Conservation (phyloP, 768 basidiomycete species). For the Phylloporus scabripes region DNA sequence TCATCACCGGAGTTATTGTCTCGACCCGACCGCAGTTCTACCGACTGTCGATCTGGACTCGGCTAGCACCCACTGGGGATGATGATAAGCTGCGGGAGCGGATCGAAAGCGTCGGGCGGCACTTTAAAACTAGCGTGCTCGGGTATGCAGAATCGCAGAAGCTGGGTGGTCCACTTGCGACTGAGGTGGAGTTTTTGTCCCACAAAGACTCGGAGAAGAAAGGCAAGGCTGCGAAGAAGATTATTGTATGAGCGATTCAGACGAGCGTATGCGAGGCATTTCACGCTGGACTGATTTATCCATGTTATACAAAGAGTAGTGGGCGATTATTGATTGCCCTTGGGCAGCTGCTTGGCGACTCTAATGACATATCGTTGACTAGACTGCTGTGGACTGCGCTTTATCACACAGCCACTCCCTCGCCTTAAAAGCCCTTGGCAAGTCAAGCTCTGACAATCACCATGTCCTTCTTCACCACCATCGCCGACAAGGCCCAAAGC, state of each 20-base stretch:
- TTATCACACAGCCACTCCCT: slow-evolving; percentile 20
- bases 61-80: slow-evolving; percentile 58
- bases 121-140: slow-evolving; percentile 90
- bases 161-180: slow-evolving; percentile 80
- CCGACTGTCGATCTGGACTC: slow-evolving; percentile 97
- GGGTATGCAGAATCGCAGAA: slow-evolving; percentile 72
- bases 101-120: slow-evolving; percentile 76
- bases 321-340: slow-evolving; percentile 15
- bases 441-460: slow-evolving; percentile 13
- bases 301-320: slow-evolving; percentile 25
- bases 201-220: slow-evolving; percentile 97
- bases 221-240: slow-evolving; percentile 78
- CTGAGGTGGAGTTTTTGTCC: slow-evolving; percentile 91
- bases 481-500: slow-evolving; percentile 73
- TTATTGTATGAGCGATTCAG: slow-evolving; percentile 47
- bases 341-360: slow-evolving; percentile 2
- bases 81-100: slow-evolving; percentile 68
- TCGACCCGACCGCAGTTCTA: slow-evolving; percentile 94
- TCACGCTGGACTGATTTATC: slow-evolving; percentile 28
- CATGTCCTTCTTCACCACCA: slow-evolving; percentile 62
- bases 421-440: slow-evolving; percentile 20
- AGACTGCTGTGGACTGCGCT: not conserved
- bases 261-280: slow-evolving; percentile 9
- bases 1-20: slow-evolving; percentile 92
- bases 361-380: slow-evolving; percentile 22